Evolutionary conservation across 129 eudicot species (phyloP).

Genomic region (Kitagawia praeruptora): DNA sequence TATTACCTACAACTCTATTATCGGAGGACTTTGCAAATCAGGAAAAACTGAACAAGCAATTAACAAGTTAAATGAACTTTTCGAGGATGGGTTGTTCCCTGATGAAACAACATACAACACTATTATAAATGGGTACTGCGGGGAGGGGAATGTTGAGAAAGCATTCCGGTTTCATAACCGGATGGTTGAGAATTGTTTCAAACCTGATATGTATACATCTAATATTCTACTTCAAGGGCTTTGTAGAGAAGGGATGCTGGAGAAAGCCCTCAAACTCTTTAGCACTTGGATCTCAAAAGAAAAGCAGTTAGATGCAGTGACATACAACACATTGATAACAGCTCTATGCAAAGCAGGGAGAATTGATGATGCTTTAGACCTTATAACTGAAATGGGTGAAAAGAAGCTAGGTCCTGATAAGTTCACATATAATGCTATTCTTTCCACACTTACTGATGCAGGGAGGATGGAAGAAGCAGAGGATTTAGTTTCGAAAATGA

Average conservation of each 20-base stretch:
- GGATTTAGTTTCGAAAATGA: constrained; percentile 39
- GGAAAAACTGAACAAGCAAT: constrained; percentile 62
- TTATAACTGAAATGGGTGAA: constrained; percentile 58
- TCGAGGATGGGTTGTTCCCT: constrained; percentile 63
- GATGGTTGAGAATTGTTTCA: constrained; percentile 67
- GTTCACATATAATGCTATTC: constrained; percentile 58
- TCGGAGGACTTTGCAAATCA: constrained; percentile 63
- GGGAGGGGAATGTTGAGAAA: constrained; percentile 70
- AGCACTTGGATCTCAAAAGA: constrained; percentile 60
- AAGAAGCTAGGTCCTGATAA: constrained; percentile 61
- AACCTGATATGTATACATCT: constrained; percentile 58
- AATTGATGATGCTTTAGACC: constrained; percentile 56
- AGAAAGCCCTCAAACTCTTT: constrained; percentile 67
- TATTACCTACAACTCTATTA: constrained; percentile 51
- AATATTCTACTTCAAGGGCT: constrained; percentile 83
- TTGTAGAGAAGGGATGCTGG: constrained; percentile 69
- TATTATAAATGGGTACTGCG: constrained; percentile 67
- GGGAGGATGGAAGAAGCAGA: constrained; percentile 55
- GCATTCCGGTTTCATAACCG: constrained; percentile 73
- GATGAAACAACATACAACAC: constrained; percentile 70
- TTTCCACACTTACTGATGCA: constrained; percentile 40
- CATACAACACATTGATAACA: constrained; percentile 69
- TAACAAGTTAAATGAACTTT: constrained; percentile 53
- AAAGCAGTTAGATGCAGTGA: constrained; percentile 51
- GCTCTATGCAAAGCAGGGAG: constrained; percentile 66